phyloP scores from a whole-genome alignment of 352 stramenopile genomes.

The Hyphochytrium catenoides region DNA sequence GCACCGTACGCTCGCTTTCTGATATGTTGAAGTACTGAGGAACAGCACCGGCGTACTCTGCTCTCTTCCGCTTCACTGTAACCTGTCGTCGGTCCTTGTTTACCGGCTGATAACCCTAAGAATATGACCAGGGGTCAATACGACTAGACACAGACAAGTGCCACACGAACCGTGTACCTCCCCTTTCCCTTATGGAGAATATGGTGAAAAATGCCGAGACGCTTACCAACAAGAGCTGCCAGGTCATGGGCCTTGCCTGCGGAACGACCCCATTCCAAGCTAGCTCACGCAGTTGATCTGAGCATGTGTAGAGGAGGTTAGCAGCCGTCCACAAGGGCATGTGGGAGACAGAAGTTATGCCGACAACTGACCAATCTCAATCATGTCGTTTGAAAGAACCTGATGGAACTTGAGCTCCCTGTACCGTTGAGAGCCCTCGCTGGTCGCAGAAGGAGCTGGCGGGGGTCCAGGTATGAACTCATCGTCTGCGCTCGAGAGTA shows the following conservation, averaged over 20 bases:
- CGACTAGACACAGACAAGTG: neutral
- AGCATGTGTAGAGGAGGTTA: too few relatives aligned
- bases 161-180: neutral
- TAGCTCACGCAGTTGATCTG: slow-evolving; percentile 58
- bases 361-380: too few relatives aligned
- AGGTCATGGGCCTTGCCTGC: slow-evolving; percentile 59
- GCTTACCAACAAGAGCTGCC: slow-evolving; percentile 81
- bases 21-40: slow-evolving; percentile 91
- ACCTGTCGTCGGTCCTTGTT: slow-evolving; percentile 66
- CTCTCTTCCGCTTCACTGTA: slow-evolving; percentile 76
- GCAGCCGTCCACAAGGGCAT: too few relatives aligned
- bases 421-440: too few relatives aligned
- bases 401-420: too few relatives aligned
- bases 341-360: too few relatives aligned
- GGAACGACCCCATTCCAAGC: slow-evolving; percentile 74
- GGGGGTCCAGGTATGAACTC: too few relatives aligned
- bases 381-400: too few relatives aligned
- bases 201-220: neutral
- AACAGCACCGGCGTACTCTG: slow-evolving; percentile 85
- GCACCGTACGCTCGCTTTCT: slow-evolving; percentile 69
- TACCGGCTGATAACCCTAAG: slow-evolving; percentile 79
- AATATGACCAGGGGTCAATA: neutral
- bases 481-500: too few relatives aligned
- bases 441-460: too few relatives aligned
- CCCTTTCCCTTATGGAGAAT: neutral